Evolutionary conservation across 768 basidiomycete genomes (phyloP).

Genomic region (Suillus lakei): DNA sequence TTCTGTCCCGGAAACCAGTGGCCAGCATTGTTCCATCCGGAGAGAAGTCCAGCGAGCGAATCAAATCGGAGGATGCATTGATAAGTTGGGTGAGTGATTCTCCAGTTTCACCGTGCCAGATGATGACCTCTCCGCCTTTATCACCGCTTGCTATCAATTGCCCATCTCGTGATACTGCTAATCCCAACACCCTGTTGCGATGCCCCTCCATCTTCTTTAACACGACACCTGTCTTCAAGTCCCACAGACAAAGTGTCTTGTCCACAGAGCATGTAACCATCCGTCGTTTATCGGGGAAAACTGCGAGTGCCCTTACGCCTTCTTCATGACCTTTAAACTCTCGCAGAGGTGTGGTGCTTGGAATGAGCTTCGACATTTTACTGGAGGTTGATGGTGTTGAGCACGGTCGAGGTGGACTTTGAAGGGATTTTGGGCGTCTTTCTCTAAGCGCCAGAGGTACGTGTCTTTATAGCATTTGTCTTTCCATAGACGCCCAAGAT

Average conservation of each 20-base stretch:
- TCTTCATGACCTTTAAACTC: background rate
- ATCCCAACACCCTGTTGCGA: fast-evolving
- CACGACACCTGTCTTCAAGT: background rate
- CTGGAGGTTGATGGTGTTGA: background rate
- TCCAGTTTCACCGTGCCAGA: background rate
- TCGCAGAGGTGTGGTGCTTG: background rate
- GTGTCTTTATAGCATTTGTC: no score
- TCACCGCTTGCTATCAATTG: background rate
- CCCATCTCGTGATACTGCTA: background rate
- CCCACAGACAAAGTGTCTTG: background rate
- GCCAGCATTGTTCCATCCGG: background rate
- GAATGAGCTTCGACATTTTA: background rate
- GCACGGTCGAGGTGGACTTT: background rate
- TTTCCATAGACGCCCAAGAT: no score
- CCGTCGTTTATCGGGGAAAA: background rate
- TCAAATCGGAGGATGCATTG: fast-evolving
- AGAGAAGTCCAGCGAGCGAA: background rate
- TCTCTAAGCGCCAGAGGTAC: background rate
- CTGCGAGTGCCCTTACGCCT: background rate
- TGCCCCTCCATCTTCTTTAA: background rate
- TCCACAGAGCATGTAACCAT: background rate
- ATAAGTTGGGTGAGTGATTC: background rate
- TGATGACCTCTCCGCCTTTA: background rate
- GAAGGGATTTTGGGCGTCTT: background rate
- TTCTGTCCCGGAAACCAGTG: fast-evolving